Conservation (phyloP, 345 rosid species). For the Brassica rapa region DNA sequence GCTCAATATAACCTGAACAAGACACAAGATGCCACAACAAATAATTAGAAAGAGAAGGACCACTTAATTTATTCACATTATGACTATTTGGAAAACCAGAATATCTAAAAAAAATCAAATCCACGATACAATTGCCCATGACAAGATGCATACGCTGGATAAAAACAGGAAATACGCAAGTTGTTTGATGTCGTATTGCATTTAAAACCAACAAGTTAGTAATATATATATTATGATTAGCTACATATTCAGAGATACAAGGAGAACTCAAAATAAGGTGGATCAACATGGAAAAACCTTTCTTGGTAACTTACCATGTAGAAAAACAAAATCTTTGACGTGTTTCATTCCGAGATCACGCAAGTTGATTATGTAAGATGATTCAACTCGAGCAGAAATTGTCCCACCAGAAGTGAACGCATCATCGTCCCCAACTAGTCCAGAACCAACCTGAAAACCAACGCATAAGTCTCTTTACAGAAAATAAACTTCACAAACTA, state of each 20-base stretch:
- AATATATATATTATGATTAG: not conserved
- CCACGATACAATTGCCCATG: conserved; percentile 17
- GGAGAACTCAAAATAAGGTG: conserved; percentile 5
- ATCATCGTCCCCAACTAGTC: conserved; percentile 91
- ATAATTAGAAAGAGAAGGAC: conserved; percentile 27
- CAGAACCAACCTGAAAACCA: conserved; percentile 68
- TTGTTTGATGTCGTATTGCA: not conserved
- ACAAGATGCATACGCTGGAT: conserved; percentile 4
- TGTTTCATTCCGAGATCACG: conserved; percentile 91
- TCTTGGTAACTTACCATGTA: conserved; percentile 65
- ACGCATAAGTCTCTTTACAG: not conserved
- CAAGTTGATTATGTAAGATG: conserved; percentile 81
- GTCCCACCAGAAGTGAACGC: conserved; percentile 66
- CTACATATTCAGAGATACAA: not conserved
- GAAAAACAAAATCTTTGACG: conserved; percentile 88
- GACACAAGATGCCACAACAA: conserved; percentile 35
- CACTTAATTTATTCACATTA: conserved; percentile 14
- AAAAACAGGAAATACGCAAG: conserved; percentile 8
- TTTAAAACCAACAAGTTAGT: conserved; percentile 14
- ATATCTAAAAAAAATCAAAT: conserved; percentile 15
- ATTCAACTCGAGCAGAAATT: conserved; percentile 67
- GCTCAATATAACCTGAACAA: conserved; percentile 88
- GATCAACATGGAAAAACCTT: conserved; percentile 26
- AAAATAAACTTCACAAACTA: not conserved
- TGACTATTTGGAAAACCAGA: conserved; percentile 14